phyloP scores from a whole-genome alignment of 208 protist genomes.

The Balamuthia mandrillaris region DNA sequence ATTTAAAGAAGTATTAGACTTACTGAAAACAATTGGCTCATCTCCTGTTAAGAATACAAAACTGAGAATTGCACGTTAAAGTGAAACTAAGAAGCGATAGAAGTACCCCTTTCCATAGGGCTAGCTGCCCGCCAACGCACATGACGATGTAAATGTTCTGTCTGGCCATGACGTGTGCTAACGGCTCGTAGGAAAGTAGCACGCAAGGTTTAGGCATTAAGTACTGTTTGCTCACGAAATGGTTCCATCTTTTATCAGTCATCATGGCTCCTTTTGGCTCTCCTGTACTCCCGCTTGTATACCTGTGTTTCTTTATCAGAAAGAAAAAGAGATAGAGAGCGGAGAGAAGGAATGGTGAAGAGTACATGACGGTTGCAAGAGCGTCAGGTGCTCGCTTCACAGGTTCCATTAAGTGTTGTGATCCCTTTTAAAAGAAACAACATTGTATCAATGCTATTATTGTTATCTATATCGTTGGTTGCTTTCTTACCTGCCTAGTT shows the following conservation, averaged over 20 bases:
- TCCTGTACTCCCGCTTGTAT: too few relatives aligned
- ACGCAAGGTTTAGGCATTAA: neutral
- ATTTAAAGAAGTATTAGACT: too few relatives aligned
- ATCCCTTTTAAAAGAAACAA: neutral
- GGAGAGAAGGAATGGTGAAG: neutral
- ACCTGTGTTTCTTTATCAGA: neutral
- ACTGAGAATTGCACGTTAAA: too few relatives aligned
- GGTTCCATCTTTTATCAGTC: neutral
- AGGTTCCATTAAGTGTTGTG: neutral
- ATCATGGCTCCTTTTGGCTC: neutral
- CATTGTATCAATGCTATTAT: neutral
- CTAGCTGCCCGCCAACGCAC: neutral
- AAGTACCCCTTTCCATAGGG: neutral
- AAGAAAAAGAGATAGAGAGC: neutral
- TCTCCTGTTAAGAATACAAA: too few relatives aligned
- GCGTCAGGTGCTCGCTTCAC: neutral
- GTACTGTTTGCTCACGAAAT: neutral
- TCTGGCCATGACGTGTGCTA: neutral
- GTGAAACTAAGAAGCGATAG: too few relatives aligned
- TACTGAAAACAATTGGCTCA: too few relatives aligned
- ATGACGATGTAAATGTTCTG: constrained; percentile 3
- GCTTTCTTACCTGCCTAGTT: neutral
- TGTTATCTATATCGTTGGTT: neutral
- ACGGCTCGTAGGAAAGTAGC: neutral
- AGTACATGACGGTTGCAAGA: constrained; percentile 46